phyloP scores from a whole-genome alignment of 2,329 filamentous ascomycete species.

The Neofusicoccum cordaticola region DNA sequence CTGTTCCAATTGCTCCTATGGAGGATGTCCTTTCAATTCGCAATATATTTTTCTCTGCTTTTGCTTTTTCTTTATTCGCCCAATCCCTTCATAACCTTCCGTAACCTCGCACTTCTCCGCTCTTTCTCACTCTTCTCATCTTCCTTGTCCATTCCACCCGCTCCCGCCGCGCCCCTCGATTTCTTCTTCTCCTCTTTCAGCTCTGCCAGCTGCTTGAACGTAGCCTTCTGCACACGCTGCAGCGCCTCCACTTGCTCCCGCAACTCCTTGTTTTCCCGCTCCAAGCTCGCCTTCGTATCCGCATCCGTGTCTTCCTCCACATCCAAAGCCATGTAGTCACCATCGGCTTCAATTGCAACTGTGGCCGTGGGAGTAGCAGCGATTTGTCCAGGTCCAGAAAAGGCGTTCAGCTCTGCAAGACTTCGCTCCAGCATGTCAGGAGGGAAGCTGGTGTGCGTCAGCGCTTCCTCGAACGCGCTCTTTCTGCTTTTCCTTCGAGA shows the following conservation, averaged over 20 bases:
- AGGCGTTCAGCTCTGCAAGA: slow-evolving; percentile 33
- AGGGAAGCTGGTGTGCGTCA: slow-evolving; percentile 45
- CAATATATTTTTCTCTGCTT: too few relatives aligned
- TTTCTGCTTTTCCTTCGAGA: slow-evolving; percentile 19
- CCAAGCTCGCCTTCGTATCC: neutral
- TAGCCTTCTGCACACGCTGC: slow-evolving; percentile 45
- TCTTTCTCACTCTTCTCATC: slow-evolving; percentile 2
- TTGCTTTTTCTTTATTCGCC: neutral
- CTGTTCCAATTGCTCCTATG: too few relatives aligned
- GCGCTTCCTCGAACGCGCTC: slow-evolving; percentile 38
- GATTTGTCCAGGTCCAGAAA: slow-evolving; percentile 18
- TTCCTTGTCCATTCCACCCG: neutral
- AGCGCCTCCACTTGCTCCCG: slow-evolving; percentile 43
- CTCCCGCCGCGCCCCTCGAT: slow-evolving; percentile 31
- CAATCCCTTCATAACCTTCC: neutral
- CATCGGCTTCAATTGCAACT: slow-evolving; percentile 19
- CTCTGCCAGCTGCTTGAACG: slow-evolving; percentile 44
- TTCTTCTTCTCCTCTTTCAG: slow-evolving; percentile 42
- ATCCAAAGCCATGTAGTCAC: slow-evolving; percentile 40
- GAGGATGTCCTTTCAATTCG: too few relatives aligned
- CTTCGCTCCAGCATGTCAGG: slow-evolving; percentile 38
- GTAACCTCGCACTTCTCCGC: neutral
- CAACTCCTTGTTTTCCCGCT: slow-evolving; percentile 25
- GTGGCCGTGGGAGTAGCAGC: slow-evolving; percentile 16
- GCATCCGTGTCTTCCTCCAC: neutral